Evolutionary conservation across 2,329 filamentous ascomycete genomes (phyloP), one percentile per base, ranked within the genome.

Genomic region (Rhynchosporium agropyri): DNA sequence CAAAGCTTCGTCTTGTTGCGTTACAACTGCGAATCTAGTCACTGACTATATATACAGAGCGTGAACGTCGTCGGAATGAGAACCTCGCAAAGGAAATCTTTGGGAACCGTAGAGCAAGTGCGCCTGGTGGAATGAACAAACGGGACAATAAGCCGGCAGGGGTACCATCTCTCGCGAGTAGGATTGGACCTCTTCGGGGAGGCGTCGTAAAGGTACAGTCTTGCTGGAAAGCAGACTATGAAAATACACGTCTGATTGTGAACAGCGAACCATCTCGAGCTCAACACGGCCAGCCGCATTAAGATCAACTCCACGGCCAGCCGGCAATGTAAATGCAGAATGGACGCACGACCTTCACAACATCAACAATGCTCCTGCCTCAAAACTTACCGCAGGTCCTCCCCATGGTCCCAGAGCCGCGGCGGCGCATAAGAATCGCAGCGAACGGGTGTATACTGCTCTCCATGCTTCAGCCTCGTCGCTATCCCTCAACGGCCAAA

Each of bases 1-100:
- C 38, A 65, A 12, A 51, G 13, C 51, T 9, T 10, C 7, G 26
- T 10, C 29, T 29, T n/a, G 48, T 49, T 28, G 13, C 20, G 9
- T 29, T 40, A 13, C 5, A 5, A 40, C 20, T 15, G 5, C 10
- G 26, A 61, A 46, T 10, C 43, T 50, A 26, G 31, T 50, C n/a
- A 51, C 66, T 73, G 54, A 70, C 57, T 29, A 8, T 31, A 12
- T 15, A 20, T 20, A 10, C 42, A 75, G 74, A 74, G 64, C 87
- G 89, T 65, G 83, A 89, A 74, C 85, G 86, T 74, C 89, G 89
- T 78, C 88, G 86, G 78, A 87, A 89, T 69, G 85, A 90, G 73
- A 81, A 79, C 3, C 83, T 92, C n/a, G 90, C 90, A 38, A 82
- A 89, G 70, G 81, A 84, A 72, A 91, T 93, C 72, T 88, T 93